Evolutionary conservation across 2,329 filamentous ascomycete genomes (phyloP), one percentile per base, ranked within the genome.

Genomic region (Scolecobasidium constrictum): DNA sequence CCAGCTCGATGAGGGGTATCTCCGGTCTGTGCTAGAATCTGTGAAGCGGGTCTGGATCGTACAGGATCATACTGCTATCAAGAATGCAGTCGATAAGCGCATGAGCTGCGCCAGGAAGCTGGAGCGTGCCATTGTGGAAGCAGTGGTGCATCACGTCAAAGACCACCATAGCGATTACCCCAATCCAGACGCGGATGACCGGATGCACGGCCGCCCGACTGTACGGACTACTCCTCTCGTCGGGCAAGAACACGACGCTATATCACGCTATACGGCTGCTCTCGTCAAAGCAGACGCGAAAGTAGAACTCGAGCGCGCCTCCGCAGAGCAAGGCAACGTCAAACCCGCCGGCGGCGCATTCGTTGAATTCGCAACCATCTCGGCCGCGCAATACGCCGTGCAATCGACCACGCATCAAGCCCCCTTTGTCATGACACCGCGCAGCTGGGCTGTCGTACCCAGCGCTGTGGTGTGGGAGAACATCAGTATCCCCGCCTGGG

Each of bases 181-280:
- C 16, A 16, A 20, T 11, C 37, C 5, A 11, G 16, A 5, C 5
- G 19, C 19, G 37, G 13, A 20, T 12, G 12, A 17, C 6, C 9
- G 9, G 37, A 22, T 23, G 15, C 85, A 52, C 74, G 86, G 26
- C 86, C 86, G 1, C 77, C 80, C 1, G 86, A 94, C 54, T 75
- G 77, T 23, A 66, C 78, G 40, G 83, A 81, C 53, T 69, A n/a
- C n/a, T n/a, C n/a, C 73, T 4, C 60, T 94, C 22, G 70, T 87
- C 48, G 82, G 86, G 48, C 75, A 83, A 52, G 90, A 92, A 59
- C 83, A 92, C n/a, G 87, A 96, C 62, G 88, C 86, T 0, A 94
- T 98, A 57, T 78, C 90, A 47, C 93, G 84, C 75, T 82, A 81
- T 47, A 81, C 90, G 33, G 70, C 72, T 1, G 79, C 86, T 56